Base-by-base conservation (phyloP, 1,284 basidiomycete species). In the Cutaneotrichosporon sp. region DNA sequence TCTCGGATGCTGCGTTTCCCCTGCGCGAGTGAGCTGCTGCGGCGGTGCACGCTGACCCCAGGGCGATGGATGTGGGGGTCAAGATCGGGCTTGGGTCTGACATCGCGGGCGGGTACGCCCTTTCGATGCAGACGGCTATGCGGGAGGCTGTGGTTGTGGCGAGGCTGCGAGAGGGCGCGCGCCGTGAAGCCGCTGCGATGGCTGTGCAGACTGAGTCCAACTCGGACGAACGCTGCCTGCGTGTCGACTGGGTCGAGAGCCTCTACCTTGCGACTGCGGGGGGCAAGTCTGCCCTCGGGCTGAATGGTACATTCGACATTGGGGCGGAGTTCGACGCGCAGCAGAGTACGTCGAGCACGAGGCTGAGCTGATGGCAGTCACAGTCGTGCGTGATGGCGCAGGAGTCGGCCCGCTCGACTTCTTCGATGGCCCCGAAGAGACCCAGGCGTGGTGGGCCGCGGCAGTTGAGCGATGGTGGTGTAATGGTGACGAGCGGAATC, bases 311-410 rank as follows among this genome's bases (percentile, higher is more conserved):
- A 26, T 86, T 90, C 55, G 67, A 74, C 32, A 78, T 84, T 3
- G 87, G 87, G 1, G 78, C 80, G n/a, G 79, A 84, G 5, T 88
- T 91, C 61, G 89, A 91, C 68, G 87, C 84, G 3, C 89, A 91
- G 69, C 76, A 80, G 62, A 86, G 87, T 89, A 63, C 70, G 86
- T 76, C 3, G 16, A 20, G n/a, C 14, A 12, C 6, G 22, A 5
- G 17, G 29, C 5, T 6, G 12, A 19, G 43, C 44, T 52, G 45
- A 46, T 26, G 17, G 14, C 35, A 64, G 62, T 64, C 41, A 52
- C 60, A 31, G 37, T 64, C 6, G 59, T 52, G 7, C 42, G 39
- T 86, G 86, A 0, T 72, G 78, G 4, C 76, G 89, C 5, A 2
- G 3, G 24, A 3, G n/a, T 38, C 9, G 51, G 51, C 6, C 39